These are phyloP conservation scores for Isabelozyma gotoi DNA, from an alignment of 805 yeast species.

Conservation along the genomic window DNA sequence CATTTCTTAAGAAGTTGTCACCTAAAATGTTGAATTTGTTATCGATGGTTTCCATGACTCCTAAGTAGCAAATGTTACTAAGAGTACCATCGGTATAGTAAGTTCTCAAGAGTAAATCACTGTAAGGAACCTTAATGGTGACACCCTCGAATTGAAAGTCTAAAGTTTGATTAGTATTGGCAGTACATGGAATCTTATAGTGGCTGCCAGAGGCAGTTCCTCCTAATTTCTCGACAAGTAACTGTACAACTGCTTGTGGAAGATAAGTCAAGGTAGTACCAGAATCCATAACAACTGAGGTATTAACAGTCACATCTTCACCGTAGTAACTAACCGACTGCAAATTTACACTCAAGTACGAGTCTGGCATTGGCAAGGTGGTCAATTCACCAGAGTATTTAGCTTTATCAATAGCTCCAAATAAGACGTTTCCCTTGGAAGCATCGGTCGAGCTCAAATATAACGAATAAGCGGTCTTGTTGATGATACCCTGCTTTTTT, in stretches of 20 bases:
- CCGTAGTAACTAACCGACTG: slow-evolving; percentile 1
- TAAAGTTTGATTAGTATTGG: slow-evolving; percentile 6
- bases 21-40: slow-evolving; percentile 48
- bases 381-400: slow-evolving; percentile 8
- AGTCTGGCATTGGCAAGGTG: slow-evolving; percentile 1
- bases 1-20: slow-evolving; percentile 52
- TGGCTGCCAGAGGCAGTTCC: slow-evolving; percentile 2
- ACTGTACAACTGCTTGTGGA: slow-evolving; percentile 6
- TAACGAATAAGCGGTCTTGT: slow-evolving; percentile 24
- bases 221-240: slow-evolving; percentile 10
- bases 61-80: slow-evolving; percentile 20
- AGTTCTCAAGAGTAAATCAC: slow-evolving; percentile 12
- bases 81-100: slow-evolving; percentile 37
- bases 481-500: slow-evolving; percentile 20
- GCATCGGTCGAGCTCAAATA: slow-evolving; percentile 11
- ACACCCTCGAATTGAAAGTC: slow-evolving; percentile 8
- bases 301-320: slow-evolving; percentile 2
- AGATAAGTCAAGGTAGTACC: slow-evolving; percentile 20
- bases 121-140: slow-evolving; percentile 11
- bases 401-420: slow-evolving; percentile 12
- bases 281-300: slow-evolving; percentile 15
- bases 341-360: slow-evolving; percentile 1
- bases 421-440: slow-evolving; percentile 6
- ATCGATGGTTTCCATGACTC: slow-evolving; percentile 10
- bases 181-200: slow-evolving; percentile 2